phyloP scores from a whole-genome alignment of 371 early-diverging fungal genomes.

The Haplosporangium sp. region DNA sequence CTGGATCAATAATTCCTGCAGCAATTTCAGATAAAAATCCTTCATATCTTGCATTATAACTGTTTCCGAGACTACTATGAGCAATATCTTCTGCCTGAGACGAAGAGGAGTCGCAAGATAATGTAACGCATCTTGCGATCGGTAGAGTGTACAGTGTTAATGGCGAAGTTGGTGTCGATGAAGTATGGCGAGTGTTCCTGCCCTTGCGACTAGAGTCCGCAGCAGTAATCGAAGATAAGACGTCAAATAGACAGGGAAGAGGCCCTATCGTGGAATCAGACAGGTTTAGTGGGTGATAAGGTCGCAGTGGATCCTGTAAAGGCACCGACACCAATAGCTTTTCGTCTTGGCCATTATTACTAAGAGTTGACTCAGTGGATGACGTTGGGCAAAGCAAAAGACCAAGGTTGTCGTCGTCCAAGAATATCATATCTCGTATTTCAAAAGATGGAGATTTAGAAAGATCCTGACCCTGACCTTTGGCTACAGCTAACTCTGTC shows the following conservation, averaged over 20 bases:
- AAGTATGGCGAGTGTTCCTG: background rate
- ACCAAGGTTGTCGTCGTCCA: conserved; percentile 13
- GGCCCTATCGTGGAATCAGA: background rate
- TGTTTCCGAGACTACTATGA: background rate
- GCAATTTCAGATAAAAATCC: background rate
- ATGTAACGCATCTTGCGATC: conserved; percentile 22
- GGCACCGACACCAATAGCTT: conserved; percentile 7
- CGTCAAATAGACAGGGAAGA: background rate
- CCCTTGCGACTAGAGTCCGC: background rate
- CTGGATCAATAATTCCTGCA: background rate
- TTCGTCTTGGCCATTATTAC: background rate
- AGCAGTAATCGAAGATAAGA: background rate
- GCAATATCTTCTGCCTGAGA: background rate
- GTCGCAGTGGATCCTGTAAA: conserved; percentile 8
- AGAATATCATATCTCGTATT: conserved; percentile 6
- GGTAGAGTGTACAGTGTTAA: conserved; percentile 18
- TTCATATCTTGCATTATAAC: background rate
- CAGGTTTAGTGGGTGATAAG: conserved; percentile 1
- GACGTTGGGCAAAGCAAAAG: background rate
- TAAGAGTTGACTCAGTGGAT: background rate
- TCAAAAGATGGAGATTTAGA: background rate
- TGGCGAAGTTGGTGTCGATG: background rate
- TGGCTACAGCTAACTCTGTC: background rate
- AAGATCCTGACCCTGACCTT: background rate
- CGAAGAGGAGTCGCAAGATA: background rate